Conservation (phyloP, 2,329 filamentous ascomycete species). For the Spiromastix sp. region DNA sequence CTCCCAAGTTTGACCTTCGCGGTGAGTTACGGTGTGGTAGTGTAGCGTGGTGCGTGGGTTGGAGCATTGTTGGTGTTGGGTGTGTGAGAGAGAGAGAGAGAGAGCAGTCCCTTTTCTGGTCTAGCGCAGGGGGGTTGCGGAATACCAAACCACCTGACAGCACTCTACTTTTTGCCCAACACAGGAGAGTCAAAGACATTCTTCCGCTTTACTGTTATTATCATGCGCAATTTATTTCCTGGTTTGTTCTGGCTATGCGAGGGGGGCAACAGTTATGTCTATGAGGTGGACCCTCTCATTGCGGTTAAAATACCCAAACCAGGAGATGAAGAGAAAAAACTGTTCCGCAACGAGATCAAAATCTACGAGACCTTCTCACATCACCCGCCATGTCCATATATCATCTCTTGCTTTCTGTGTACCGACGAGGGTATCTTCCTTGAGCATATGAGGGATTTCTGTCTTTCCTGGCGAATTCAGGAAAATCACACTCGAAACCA, state of each 20-base stretch:
- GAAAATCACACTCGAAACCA: neutral
- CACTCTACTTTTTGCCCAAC: too few relatives aligned
- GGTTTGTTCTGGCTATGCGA: neutral
- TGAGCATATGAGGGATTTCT: constrained; percentile 2
- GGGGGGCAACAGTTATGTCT: neutral
- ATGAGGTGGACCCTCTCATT: neutral
- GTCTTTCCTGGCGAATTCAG: neutral
- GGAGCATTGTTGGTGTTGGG: too few relatives aligned
- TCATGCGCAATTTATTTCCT: too few relatives aligned
- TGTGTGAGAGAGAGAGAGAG: too few relatives aligned
- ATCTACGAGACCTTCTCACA: neutral
- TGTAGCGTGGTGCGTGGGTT: too few relatives aligned
- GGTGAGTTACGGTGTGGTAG: too few relatives aligned
- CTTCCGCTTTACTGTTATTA: too few relatives aligned
- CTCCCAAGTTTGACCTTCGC: too few relatives aligned
- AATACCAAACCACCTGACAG: too few relatives aligned
- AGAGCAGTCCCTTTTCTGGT: too few relatives aligned
- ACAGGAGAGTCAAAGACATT: too few relatives aligned
- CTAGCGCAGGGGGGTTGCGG: too few relatives aligned
- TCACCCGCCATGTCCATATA: neutral
- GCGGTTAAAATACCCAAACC: neutral
- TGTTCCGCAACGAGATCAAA: neutral
- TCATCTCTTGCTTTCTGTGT: neutral
- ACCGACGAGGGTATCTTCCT: neutral
- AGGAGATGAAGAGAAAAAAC: neutral